phyloP scores from a whole-genome alignment of 2,329 filamentous ascomycete genomes.

The Fusarium lyarnte region DNA sequence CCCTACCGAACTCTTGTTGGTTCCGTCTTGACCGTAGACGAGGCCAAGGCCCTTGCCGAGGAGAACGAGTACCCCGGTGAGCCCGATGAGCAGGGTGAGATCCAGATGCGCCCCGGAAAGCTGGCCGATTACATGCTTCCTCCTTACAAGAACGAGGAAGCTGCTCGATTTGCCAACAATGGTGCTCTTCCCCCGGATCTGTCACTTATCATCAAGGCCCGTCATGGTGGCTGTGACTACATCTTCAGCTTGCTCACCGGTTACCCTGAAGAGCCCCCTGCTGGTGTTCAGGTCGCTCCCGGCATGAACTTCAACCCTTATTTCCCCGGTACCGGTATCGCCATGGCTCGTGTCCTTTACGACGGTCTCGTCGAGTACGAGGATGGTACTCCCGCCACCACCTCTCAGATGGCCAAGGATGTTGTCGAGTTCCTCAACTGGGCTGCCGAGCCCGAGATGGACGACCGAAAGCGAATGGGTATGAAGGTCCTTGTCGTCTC shows the following conservation, averaged over 20 bases:
- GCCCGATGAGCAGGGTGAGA: slow-evolving; percentile 97
- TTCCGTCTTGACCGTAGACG: slow-evolving; percentile 91
- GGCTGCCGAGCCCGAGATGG: slow-evolving; percentile 99
- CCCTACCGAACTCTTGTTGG: slow-evolving; percentile 94
- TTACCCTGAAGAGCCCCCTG: slow-evolving; percentile 95
- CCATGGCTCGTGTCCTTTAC: slow-evolving; percentile 98
- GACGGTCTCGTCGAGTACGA: slow-evolving; percentile 98
- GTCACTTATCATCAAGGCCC: slow-evolving; percentile 95
- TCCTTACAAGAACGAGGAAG: slow-evolving; percentile 99
- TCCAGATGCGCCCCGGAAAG: slow-evolving; percentile 98
- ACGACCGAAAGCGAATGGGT: slow-evolving; percentile 99
- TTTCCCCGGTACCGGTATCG: slow-evolving; percentile 98
- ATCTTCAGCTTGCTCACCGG: slow-evolving; percentile 97
- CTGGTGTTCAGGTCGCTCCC: slow-evolving; percentile 83
- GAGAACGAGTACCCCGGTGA: slow-evolving; percentile 99
- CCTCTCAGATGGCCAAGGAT: slow-evolving; percentile 99
- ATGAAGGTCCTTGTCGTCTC: slow-evolving; percentile 91
- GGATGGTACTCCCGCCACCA: slow-evolving; percentile 91
- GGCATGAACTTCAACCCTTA: slow-evolving; percentile 99
- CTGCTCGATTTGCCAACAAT: slow-evolving; percentile 96
- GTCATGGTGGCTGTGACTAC: slow-evolving; percentile 98
- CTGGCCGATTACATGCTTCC: slow-evolving; percentile 94
- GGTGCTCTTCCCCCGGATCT: slow-evolving; percentile 98
- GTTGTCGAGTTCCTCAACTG: slow-evolving; percentile 99
- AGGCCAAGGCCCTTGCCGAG: slow-evolving; percentile 96